These are phyloP conservation scores for Tardiomyces depauwii DNA, from an alignment of 1,139 yeast genomes.

Conservation along the genomic window DNA sequence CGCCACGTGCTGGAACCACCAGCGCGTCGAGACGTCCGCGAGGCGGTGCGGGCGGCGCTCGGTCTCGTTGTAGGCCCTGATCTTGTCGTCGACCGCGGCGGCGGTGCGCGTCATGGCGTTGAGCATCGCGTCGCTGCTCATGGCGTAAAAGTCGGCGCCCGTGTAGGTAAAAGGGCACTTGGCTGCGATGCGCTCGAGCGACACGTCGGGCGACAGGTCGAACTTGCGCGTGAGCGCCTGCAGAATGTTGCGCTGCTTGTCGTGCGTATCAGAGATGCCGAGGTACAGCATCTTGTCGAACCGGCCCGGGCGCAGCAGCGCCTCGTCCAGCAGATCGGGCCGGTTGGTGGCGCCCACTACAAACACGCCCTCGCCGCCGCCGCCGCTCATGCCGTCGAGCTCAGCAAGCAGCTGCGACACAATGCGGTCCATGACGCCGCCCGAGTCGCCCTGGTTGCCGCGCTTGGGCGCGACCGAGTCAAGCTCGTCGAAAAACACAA, in stretches of 20 bases:
- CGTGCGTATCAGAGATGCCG: slow-evolving; percentile 87
- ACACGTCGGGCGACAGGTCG: slow-evolving; percentile 47
- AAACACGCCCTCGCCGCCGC: slow-evolving; percentile 84
- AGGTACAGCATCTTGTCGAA: slow-evolving; percentile 90
- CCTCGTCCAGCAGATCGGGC: slow-evolving; percentile 91
- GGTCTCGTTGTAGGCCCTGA: slow-evolving; percentile 41
- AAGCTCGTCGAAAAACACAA: slow-evolving; percentile 90
- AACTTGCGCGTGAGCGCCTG: slow-evolving; percentile 84
- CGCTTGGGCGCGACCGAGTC: slow-evolving; percentile 97
- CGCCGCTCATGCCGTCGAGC: slow-evolving; percentile 87
- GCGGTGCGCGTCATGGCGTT: slow-evolving; percentile 94
- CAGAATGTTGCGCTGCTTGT: slow-evolving; percentile 74
- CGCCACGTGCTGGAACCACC: slow-evolving; percentile 90
- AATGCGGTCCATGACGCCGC: slow-evolving; percentile 97
- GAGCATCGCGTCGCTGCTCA: slow-evolving; percentile 89
- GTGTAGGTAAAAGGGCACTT: slow-evolving; percentile 82
- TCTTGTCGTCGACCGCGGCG: slow-evolving; percentile 55
- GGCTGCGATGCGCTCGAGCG: slow-evolving; percentile 49
- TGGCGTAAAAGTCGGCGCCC: slow-evolving; percentile 95
- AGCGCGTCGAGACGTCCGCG: slow-evolving; percentile 46
- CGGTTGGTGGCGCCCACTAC: slow-evolving; percentile 97
- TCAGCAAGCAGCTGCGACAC: slow-evolving; percentile 93
- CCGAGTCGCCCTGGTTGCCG: slow-evolving; percentile 97
- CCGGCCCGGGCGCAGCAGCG: slow-evolving; percentile 87
- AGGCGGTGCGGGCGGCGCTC: slow-evolving; percentile 14